Conservation (phyloP, 495 filamentous ascomycete species). For the Daldinia loculata region DNA sequence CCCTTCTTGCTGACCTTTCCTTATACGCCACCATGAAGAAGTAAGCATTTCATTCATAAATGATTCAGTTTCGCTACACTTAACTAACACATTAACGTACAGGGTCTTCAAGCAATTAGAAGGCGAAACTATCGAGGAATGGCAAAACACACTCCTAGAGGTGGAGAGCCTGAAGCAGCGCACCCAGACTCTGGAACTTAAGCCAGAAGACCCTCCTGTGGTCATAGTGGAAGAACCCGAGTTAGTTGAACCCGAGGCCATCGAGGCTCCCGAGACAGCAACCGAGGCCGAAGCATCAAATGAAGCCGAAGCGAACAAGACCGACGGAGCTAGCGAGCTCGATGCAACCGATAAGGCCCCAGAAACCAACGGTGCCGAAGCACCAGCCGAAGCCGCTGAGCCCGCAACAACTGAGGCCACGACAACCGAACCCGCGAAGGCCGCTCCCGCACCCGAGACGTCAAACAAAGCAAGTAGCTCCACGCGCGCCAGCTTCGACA, state of each 20-base stretch:
- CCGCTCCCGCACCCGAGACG: neutral
- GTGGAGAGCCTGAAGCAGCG: neutral
- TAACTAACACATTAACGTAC: constrained; percentile 3
- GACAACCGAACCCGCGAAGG: neutral
- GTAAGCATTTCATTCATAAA: constrained; percentile 3
- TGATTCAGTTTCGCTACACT: neutral
- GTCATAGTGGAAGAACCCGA: constrained; percentile 1
- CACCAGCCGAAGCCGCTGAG: neutral
- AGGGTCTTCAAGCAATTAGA: constrained; percentile 19
- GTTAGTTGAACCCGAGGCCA: neutral
- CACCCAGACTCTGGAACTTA: constrained; percentile 2
- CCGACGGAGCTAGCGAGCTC: constrained; percentile 11
- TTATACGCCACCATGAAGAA: constrained; percentile 21
- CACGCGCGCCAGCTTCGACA: constrained; percentile 15
- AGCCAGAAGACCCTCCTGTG: constrained; percentile 16
- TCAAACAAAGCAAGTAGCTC: neutral
- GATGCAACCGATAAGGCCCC: constrained; percentile 3
- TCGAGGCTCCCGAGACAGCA: constrained; percentile 7
- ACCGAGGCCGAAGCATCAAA: constrained; percentile 1
- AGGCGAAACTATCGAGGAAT: constrained; percentile 19
- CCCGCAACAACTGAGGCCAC: neutral
- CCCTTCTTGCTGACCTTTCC: constrained; percentile 14
- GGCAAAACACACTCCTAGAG: constrained; percentile 16
- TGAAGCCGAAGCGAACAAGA: constrained; percentile 1
- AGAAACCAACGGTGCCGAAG: neutral